Base-by-base conservation (phyloP, 1,284 basidiomycete species). In the Volvariella surrecta region DNA sequence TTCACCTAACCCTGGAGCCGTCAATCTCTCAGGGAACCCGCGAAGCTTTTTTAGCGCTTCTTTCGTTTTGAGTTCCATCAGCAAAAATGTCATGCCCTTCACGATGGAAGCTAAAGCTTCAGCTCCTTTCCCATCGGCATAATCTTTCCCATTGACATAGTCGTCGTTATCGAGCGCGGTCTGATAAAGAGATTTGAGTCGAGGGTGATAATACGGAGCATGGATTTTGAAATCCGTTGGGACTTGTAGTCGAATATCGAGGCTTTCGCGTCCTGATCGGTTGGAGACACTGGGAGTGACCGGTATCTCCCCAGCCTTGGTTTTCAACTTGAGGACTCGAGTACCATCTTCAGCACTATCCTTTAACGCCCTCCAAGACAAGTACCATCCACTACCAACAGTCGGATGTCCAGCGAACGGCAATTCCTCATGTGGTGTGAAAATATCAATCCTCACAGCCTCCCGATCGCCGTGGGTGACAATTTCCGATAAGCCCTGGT, bases 331-430 rank as follows among this genome's bases (percentile, higher is more conserved):
- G 24, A 39, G 17, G 24, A 6, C 24, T 28, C 11, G 24, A 11
- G 6, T 28, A 6, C 6, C 6, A 6, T 28, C 24, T 28, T 11
- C 24, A 6, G 6, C 24, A 28, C 24, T 28, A 6, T 6, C 6
- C 24, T 6, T 11, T 11, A 28, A 28, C 24, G 24, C 24, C 10
- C 18, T 17, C 4, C 20, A 59, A 10, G 69, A 53, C 13, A 70
- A 53, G 50, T 61, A 63, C 59, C 59, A 68, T 10, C 66, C 63
- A 2, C 63, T 55, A 4, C 69, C 68, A 18, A 70, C 52, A 0
- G 67, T 68, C 1, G 69, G 69, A 49, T 71, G 68, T 2, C 69
- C 68, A 10, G 69, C 68, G 45, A 70, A 71, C 0, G 68, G 68
- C 1, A 71, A 50, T 43, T 71, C 69, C 24, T 55, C 55, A 2